phyloP scores from a whole-genome alignment of 1,139 yeast genomes.

The Geotrichum fermentans region DNA sequence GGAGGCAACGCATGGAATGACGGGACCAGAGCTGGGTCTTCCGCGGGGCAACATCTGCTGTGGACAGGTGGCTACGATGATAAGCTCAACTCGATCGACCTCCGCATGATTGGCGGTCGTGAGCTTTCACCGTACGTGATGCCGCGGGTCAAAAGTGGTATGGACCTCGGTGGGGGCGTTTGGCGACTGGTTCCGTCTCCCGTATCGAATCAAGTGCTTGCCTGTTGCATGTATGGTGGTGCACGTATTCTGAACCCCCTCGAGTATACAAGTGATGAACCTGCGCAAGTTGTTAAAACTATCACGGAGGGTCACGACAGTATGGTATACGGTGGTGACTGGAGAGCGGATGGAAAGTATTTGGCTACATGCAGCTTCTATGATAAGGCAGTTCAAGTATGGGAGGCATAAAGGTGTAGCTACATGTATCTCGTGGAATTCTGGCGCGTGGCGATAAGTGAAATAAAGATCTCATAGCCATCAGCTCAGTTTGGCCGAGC shows the following conservation, averaged over 20 bases:
- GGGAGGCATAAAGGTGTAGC: slow-evolving; percentile 18
- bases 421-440: no score
- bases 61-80: slow-evolving; percentile 97
- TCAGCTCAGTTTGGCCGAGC: no score
- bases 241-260: slow-evolving; percentile 55
- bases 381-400: slow-evolving; percentile 71
- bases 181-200: slow-evolving; percentile 81
- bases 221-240: slow-evolving; percentile 95
- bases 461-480: no score
- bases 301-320: slow-evolving; percentile 75
- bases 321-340: slow-evolving; percentile 94
- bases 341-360: slow-evolving; percentile 49
- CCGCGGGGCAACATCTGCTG: slow-evolving; percentile 32
- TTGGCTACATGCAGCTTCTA: slow-evolving; percentile 86
- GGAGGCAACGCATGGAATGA: slow-evolving; percentile 30
- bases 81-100: slow-evolving; percentile 59
- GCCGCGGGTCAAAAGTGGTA: slow-evolving; percentile 44
- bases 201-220: slow-evolving; percentile 42
- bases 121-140: slow-evolving; percentile 43
- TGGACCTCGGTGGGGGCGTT: slow-evolving; percentile 84
- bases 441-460: no score
- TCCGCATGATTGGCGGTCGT: slow-evolving; percentile 51
- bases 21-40: no score
- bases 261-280: slow-evolving; percentile 35
- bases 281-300: slow-evolving; percentile 43